A percentile compares a stretch with the other conserved stretches of the same genome.
Conservation (phyloP, 768 basidiomycete genomes). For the Filobasidium floriforme region DNA sequence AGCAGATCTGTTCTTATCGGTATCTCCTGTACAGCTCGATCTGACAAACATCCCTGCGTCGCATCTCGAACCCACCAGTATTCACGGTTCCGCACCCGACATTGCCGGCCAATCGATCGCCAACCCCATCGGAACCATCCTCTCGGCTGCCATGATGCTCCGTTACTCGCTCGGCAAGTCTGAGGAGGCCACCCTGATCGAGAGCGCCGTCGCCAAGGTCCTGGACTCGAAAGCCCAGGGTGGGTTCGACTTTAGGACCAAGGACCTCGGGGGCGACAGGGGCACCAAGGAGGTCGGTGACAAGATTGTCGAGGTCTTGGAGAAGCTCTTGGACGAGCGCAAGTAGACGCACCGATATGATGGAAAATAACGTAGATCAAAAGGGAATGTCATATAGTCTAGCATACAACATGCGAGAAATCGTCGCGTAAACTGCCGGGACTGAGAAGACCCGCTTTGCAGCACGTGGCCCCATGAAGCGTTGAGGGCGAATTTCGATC, state of each 20-base stretch:
- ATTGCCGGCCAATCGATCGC: conserved; percentile 91
- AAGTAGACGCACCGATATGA: background rate
- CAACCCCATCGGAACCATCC: conserved; percentile 90
- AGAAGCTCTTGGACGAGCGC: conserved; percentile 47
- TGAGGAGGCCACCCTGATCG: conserved; percentile 73
- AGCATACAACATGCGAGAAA: background rate
- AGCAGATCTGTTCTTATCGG: background rate
- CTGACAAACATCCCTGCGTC: too few relatives aligned
- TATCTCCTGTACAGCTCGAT: background rate
- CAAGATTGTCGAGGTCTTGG: conserved; percentile 66
- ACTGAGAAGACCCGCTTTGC: too few relatives aligned
- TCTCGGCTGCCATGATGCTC: conserved; percentile 84
- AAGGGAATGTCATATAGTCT: background rate
- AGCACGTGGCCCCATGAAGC: too few relatives aligned
- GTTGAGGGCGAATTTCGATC: too few relatives aligned
- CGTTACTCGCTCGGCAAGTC: conserved; percentile 90
- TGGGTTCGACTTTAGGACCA: conserved; percentile 70
- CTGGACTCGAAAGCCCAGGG: conserved; percentile 64
- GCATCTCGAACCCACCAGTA: conserved; percentile 39
- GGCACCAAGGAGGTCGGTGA: conserved; percentile 76
- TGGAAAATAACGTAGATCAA: background rate
- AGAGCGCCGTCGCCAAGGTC: conserved; percentile 80
- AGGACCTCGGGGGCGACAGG: conserved; percentile 74
- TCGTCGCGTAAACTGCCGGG: too few relatives aligned
- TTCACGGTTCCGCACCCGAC: conserved; percentile 89